phyloP scores from a whole-genome alignment of 805 yeast species.

The Yamadazyma paraphyllophila region DNA sequence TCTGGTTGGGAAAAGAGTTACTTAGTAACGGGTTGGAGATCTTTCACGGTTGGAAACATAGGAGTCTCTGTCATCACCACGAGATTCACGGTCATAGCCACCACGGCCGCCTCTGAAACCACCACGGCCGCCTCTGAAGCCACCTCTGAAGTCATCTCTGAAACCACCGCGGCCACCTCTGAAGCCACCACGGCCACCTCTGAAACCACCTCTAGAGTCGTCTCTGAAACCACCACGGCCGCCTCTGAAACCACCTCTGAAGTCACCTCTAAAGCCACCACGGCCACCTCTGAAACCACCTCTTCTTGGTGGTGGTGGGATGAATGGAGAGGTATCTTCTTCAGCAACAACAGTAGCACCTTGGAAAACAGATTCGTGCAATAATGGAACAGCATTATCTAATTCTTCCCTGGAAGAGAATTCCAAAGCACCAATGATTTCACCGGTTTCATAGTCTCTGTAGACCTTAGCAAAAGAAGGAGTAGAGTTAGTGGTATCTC shows the following conservation, averaged over 20 bases:
- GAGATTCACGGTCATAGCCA: constrained; percentile 11
- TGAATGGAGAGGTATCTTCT: constrained; percentile 67
- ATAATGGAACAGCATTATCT: constrained; percentile 66
- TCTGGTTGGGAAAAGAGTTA: neutral
- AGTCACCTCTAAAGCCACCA: constrained; percentile 30
- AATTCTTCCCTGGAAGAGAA: constrained; percentile 69
- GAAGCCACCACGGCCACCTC: constrained; percentile 38
- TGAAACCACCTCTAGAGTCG: constrained; percentile 31
- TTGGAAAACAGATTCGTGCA: constrained; percentile 69
- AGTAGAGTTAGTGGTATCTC: constrained; percentile 64
- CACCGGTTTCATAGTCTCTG: constrained; percentile 48
- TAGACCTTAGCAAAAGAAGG: constrained; percentile 59
- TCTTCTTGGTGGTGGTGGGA: constrained; percentile 50
- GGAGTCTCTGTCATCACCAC: constrained; percentile 32
- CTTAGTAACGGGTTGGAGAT: constrained; percentile 71
- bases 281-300: constrained; percentile 21
- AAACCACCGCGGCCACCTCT: constrained; percentile 32
- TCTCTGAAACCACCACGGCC: constrained; percentile 29
- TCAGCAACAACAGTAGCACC: constrained; percentile 72
- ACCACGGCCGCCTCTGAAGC: constrained; percentile 36
- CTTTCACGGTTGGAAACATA: constrained; percentile 42
- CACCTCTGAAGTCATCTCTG: constrained; percentile 29
- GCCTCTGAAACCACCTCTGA: constrained; percentile 40
- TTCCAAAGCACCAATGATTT: constrained; percentile 52
- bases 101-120: constrained; percentile 38